These are phyloP conservation scores for Tuber aestivum DNA, from an alignment of 495 filamentous ascomycete genomes.

Conservation along the genomic window DNA sequence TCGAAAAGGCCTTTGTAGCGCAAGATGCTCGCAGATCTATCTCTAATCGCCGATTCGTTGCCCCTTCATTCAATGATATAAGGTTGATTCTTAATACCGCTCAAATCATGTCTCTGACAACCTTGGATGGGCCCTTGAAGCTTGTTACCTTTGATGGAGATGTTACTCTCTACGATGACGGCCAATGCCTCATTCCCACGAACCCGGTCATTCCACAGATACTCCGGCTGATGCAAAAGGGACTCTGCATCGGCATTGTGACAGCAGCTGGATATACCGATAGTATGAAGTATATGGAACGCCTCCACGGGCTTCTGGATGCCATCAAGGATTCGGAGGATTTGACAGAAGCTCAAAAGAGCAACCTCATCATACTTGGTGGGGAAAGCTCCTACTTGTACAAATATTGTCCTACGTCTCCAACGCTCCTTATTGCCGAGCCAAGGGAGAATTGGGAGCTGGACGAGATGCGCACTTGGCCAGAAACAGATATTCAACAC, in stretches of 20 bases:
- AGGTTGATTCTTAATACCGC: slow-evolving; percentile 89
- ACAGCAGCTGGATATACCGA: slow-evolving; percentile 95
- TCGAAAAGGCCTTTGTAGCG: slow-evolving; percentile 84
- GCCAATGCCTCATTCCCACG: slow-evolving; percentile 62
- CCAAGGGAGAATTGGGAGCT: slow-evolving; percentile 70
- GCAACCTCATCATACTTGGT: slow-evolving; percentile 84
- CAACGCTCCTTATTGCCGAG: slow-evolving; percentile 53
- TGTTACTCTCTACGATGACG: slow-evolving; percentile 94
- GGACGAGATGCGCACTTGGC: slow-evolving; percentile 81
- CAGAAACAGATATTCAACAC: slow-evolving; percentile 64
- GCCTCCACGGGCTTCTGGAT: slow-evolving; percentile 78
- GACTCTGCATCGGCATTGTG: slow-evolving; percentile 70
- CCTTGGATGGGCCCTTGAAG: slow-evolving; percentile 58
- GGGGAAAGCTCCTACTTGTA: slow-evolving; percentile 47
- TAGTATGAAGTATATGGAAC: slow-evolving; percentile 70
- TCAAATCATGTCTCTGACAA: slow-evolving; percentile 78
- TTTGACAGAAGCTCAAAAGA: slow-evolving; percentile 58
- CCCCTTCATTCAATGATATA: slow-evolving; percentile 96
- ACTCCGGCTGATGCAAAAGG: slow-evolving; percentile 56
- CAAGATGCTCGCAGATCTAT: slow-evolving; percentile 82
- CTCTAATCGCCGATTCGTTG: slow-evolving; percentile 84
- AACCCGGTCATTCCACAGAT: slow-evolving; percentile 77
- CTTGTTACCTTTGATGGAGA: slow-evolving; percentile 96
- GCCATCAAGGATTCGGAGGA: slow-evolving; percentile 60
- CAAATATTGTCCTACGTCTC: slow-evolving; percentile 56